A percentile compares a stretch with the other conserved stretches of the same genome.
phyloP scores from a whole-genome alignment of 169 alveolate genomes.

The Eimeria brunetti region DNA sequence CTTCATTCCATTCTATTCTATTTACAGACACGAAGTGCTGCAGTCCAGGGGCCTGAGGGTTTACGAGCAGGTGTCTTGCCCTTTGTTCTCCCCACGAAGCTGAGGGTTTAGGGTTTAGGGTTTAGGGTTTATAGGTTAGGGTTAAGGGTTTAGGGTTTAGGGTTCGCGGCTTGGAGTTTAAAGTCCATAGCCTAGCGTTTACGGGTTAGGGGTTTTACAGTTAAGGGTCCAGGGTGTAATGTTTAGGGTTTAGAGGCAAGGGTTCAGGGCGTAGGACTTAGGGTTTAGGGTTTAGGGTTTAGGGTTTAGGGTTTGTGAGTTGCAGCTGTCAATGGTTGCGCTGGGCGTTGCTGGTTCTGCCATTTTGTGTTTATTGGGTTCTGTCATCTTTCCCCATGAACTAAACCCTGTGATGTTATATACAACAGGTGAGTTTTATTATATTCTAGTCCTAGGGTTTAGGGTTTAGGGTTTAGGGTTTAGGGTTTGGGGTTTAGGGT shows the following conservation, averaged over 20 bases:
- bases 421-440: background rate
- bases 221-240: background rate
- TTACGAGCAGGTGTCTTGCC: too few species aligned
- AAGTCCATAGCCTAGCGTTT: background rate
- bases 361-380: background rate
- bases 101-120: background rate
- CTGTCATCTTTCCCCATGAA: background rate
- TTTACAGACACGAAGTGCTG: too few species aligned
- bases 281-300: conserved; percentile 47
- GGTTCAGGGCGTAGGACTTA: background rate
- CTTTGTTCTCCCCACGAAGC: too few species aligned
- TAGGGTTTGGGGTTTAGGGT: background rate
- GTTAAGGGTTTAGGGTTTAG: background rate
- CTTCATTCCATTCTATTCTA: background rate
- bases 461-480: background rate
- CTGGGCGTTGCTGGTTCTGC: conserved; percentile 7
- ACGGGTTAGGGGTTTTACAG: background rate
- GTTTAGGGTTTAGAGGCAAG: too few species aligned
- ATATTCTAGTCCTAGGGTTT: background rate
- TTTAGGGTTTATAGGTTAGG: background rate
- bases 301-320: conserved; percentile 52
- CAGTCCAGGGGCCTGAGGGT: too few species aligned
- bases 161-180: background rate
- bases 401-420: conserved; percentile 10
- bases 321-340: conserved; percentile 24